Percentiles rank a stretch among this genome's conserved stretches.
phyloP scores from a whole-genome alignment of 2,329 filamentous ascomycete species.

The Xylariaceae sp. region DNA sequence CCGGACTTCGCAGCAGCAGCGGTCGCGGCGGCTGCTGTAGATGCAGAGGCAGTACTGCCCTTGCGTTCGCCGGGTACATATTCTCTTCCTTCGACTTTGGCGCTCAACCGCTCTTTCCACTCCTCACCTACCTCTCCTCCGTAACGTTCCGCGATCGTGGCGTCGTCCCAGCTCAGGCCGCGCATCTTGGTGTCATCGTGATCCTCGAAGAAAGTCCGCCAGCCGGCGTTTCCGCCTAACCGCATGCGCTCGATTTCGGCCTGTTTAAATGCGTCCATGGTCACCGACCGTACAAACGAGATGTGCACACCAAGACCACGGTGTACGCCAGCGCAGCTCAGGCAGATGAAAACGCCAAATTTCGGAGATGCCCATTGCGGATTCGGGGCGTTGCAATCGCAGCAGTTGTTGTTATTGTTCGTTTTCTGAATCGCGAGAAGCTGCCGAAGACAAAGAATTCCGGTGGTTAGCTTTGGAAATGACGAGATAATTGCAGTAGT shows the following conservation, averaged over 20 bases:
- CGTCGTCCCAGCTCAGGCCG: slow-evolving; percentile 74
- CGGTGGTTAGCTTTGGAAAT: too few species aligned
- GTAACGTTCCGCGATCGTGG: slow-evolving; percentile 86
- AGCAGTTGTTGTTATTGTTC: slow-evolving; percentile 83
- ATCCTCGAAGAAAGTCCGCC: slow-evolving; percentile 80
- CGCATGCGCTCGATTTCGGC: slow-evolving; percentile 93
- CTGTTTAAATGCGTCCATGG: slow-evolving; percentile 97
- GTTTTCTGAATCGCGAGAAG: slow-evolving; percentile 88
- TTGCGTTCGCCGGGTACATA: slow-evolving; percentile 73
- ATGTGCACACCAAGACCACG: slow-evolving; percentile 95
- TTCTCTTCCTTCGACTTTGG: slow-evolving; percentile 82
- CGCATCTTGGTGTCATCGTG: slow-evolving; percentile 63
- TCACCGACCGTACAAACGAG: slow-evolving; percentile 94
- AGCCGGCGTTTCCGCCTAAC: slow-evolving; percentile 81
- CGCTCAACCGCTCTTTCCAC: slow-evolving; percentile 85
- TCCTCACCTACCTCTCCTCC: slow-evolving; percentile 87
- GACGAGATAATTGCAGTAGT: too few species aligned
- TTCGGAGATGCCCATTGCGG: slow-evolving; percentile 98
- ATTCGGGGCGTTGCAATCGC: slow-evolving; percentile 91
- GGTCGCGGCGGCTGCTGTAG: slow-evolving; percentile 28
- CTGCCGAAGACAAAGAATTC: slow-evolving; percentile 39
- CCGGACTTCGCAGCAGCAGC: slow-evolving; percentile 31
- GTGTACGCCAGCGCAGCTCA: slow-evolving; percentile 92
- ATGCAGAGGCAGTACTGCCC: slow-evolving; percentile 29
- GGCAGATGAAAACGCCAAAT: slow-evolving; percentile 97